Base-by-base conservation (phyloP, 2,329 filamentous ascomycete genomes). In the Botrytis cinerea region DNA sequence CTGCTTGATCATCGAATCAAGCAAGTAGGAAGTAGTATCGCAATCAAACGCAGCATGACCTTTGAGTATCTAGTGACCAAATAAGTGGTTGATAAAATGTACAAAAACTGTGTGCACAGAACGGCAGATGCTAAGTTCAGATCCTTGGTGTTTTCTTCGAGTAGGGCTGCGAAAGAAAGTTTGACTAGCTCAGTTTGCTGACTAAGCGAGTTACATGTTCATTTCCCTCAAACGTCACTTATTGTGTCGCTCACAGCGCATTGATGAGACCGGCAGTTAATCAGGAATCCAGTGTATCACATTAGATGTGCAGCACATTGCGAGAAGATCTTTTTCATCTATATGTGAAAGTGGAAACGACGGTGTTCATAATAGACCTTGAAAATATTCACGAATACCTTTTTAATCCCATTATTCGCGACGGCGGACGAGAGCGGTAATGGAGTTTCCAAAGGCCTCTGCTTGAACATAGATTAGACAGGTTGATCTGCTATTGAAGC, bases 161-260 rank as follows among this genome's bases (percentile, higher is more conserved):
- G 25, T 64, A 32, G 28, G 28, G 63, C 32, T 48, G 12, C 35
- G 63, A 28, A 25, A 12, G 28, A 35, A 48, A 38, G 43, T 14
- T 22, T 22, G 12, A 32, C 66, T 3, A 57, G 45, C n/a, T 38
- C n/a, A 45, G 0, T 32, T 28, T 8, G 48, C 48, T 69, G 66
- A 69, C 66, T 57, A 57, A 59, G 66, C 66, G n/a, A 43, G 48
- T n/a, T 25, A 57, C 35, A 32, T 20, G 9, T 20, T 28, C 64
- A 68, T 68, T 68, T 69, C 38, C 48, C 35, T 57, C 48, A 68
- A 57, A 57, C 48, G 1, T 68, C 60, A 57, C n/a, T 57, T 28
- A 57, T 9, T 32, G 9, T 28, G 28, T 57, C 35, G 28, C 35
- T 54, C 66, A 32, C 16, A 4, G 48, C 64, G 46, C 66, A 68